Evolutionary conservation across 176 grass and related monocot species (phyloP), one percentile per base, ranked within the genome.

Genomic region (Phragmites australis): DNA sequence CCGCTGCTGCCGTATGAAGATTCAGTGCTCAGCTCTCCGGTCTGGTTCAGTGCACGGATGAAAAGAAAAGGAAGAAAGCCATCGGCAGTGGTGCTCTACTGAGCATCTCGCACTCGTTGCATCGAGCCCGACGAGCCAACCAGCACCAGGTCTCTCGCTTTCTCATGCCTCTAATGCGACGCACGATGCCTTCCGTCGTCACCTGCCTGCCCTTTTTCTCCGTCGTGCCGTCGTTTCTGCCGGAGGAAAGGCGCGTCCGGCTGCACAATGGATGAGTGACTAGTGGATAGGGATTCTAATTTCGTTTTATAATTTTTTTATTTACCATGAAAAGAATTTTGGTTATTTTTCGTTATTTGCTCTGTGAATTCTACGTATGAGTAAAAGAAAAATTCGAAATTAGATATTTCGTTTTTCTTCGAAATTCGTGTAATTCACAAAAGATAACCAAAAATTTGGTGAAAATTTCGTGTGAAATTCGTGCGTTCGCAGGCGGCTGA

Each of bases 81-180:
- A 71, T 51, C 43, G 3, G 41, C 72, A 6, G 75, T 55, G 60
- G 77, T 9, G 49, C 70, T 60, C 42, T 47, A 75, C n/a, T n/a
- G n/a, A n/a, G 37, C 77, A 60, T 37, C 22, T 68, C 77, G 30
- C 84, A 60, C 75, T 47, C 12, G 12, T 65, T 72, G 45, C 54
- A 44, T 26, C 9, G 40, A 16, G 6, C 25, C 59, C 15, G 19
- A 17, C 40, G 8, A 6, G 19, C 41, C 54, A 22, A 30, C 47
- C 52, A 47, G 22, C 48, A 17, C 47, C 37, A 43, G 27, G 30
- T 17, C 63, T 26, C 29, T 59, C 49, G 39, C 53, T 48, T 51
- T 53, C 51, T 30, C 7, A 37, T 11, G 5, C 63, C 34, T 9
- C 21, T 17, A 65, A 40, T 17, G 37, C 22, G 54, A 30, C 22